Evolutionary conservation across 78 protist genomes (phyloP), one percentile per base, ranked within the genome.

Genomic region (Acrasis kona): DNA sequence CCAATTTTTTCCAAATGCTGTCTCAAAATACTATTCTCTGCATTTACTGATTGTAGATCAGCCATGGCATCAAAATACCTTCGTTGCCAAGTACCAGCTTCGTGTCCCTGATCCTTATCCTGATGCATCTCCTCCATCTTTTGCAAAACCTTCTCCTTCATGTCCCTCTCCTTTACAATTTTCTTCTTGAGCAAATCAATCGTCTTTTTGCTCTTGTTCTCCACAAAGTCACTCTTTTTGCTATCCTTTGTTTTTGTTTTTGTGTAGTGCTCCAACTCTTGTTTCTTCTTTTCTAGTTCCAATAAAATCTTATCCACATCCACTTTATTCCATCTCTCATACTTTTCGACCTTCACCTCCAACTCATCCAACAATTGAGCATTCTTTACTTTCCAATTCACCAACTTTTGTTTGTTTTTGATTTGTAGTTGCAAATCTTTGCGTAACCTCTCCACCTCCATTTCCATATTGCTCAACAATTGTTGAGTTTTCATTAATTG

Each of bases 281-380:
- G 36, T 58, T 76, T 72, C 68, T 9, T 67, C 36, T 29, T 65
- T 3, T 76, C 80, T 28, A 57, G 30, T 28, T 61, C 67, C 36
- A 72, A 2, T n/a, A 64, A 72, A n/a, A 76, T 70, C 30, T 64
- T 64, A 39, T 76, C 80, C 7, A 76, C 65, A n/a, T 76, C 80
- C 50, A 41, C 1, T n/a, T 65, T 6, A 4, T 5, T 9, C 38
- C 67, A 76, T 28, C 65, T 12, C 80, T 76, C 72, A 58, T 3
- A 3, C 5, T 64, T 42, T 10, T 27, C 5, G 5, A 68, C 39
- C 70, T 77, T 65, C 12, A 28, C 9, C 39, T 2, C 2, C 30
- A 78, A 65, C 5, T 67, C 65, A 1, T 65, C 65, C 30, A 78
- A 41, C 36, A 3, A 9, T 28, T 42, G 74, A 35, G 57, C 40